Base-by-base conservation (phyloP, 805 yeast species). In the Citeromyces matritensis region DNA sequence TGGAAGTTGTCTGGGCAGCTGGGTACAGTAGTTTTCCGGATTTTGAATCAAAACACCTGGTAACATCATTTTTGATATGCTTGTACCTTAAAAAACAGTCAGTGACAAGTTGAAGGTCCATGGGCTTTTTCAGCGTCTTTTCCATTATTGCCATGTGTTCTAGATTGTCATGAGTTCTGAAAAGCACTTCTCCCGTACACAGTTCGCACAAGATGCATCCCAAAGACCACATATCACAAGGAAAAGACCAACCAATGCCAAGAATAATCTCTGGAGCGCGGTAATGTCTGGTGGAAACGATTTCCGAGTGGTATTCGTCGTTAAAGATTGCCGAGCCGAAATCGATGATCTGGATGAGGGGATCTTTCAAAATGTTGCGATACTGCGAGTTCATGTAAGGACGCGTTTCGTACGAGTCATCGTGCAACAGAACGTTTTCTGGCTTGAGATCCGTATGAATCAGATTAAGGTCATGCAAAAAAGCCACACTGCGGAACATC, bases 401-500 rank as follows among this genome's bases (percentile, higher is more conserved):
- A 41, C 61, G 61, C 30, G 61, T 54, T 9, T 40, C 42, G 35
- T 47, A 69, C 1, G 65, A 51, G 42, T 63, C 71, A 42, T 73
- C 69, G 35, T 69, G 68, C 23, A 85, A 58, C 23, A 91, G 53
- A 27, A 91, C 80, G 49, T 91, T 91, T 52, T 91, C 99, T 1
- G 99, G 99, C 55, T 91, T 91, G 42, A 91, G 63, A 52, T 91
- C 99, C 0, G 99, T 91, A 54, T 91, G 99, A 27, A 91, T 83
- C 30, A 91, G 64, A 33, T 79, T 82, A 48, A 91, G 60, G 45
- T 83, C 94, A 51, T 91, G 99, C 38, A 91, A 58, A 45, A 80
- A 88, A 2, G 91, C 80, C 26, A 88, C 93, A 1, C 91, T 77
- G 39, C 85, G 63, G 14, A 91, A 61, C 35, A 91, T 55, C 54